Evolutionary conservation across 2,329 filamentous ascomycete genomes (phyloP).

Genomic region (Epichloe coenophiala): DNA sequence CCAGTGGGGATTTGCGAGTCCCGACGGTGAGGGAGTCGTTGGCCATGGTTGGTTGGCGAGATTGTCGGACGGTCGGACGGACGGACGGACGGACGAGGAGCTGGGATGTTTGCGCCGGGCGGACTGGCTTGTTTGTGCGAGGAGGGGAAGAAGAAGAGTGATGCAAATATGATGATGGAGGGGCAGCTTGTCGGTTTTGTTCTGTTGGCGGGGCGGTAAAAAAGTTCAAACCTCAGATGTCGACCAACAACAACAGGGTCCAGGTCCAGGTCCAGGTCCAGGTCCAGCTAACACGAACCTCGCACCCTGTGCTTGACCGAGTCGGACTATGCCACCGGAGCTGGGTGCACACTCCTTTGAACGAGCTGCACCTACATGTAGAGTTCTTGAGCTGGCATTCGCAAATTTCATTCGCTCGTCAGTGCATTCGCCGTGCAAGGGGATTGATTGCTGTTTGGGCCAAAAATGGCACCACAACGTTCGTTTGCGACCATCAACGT

Average conservation of each 20-base stretch:
- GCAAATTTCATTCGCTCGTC: too few species aligned
- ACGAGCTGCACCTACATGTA: too few species aligned
- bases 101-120: background rate
- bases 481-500: too few species aligned
- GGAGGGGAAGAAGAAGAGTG: background rate
- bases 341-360: too few species aligned
- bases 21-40: constrained; percentile 56
- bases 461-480: too few species aligned
- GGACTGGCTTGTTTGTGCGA: background rate
- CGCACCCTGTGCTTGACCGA: background rate
- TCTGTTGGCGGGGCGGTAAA: background rate
- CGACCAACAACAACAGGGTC: too few species aligned
- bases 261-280: too few species aligned
- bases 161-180: background rate
- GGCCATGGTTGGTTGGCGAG: constrained; percentile 6
- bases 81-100: background rate
- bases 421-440: too few species aligned
- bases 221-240: background rate
- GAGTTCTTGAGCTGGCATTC: too few species aligned
- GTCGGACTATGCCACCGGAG: too few species aligned
- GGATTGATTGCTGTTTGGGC: too few species aligned
- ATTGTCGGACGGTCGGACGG: too few species aligned
- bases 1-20: constrained; percentile 76
- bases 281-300: background rate
- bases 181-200: background rate